phyloP scores from a whole-genome alignment of 1,284 basidiomycete genomes.

The Moesziomyces globuligerus region DNA sequence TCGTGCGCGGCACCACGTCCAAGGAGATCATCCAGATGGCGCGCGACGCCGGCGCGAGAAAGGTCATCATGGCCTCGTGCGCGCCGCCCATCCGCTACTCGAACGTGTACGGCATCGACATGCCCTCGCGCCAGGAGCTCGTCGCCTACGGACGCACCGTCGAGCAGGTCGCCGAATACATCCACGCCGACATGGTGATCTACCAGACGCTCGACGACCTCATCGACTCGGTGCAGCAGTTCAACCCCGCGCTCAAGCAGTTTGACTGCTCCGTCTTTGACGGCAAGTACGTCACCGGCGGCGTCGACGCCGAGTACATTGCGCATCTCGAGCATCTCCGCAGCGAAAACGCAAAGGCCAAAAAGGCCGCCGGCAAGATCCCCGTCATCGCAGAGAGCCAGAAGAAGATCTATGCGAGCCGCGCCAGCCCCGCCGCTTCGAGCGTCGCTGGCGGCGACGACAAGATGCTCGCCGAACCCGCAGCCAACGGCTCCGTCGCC shows the following conservation, averaged over 20 bases:
- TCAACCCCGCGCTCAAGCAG: slow-evolving; percentile 80
- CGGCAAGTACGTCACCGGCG: slow-evolving; percentile 95
- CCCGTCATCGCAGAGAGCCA: slow-evolving; percentile 39
- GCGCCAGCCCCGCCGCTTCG: slow-evolving; percentile 31
- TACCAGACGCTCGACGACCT: slow-evolving; percentile 96
- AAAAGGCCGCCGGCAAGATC: slow-evolving; percentile 45
- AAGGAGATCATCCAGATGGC: slow-evolving; percentile 99
- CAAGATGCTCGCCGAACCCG: slow-evolving; percentile 48
- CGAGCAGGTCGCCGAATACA: slow-evolving; percentile 80
- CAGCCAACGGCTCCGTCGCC: too few relatives aligned
- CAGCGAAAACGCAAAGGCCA: slow-evolving; percentile 81
- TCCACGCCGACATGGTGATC: slow-evolving; percentile 95
- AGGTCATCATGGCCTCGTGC: slow-evolving; percentile 95
- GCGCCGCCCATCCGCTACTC: slow-evolving; percentile 94
- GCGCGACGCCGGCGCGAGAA: slow-evolving; percentile 97
- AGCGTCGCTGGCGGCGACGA: slow-evolving; percentile 50
- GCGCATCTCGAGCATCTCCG: slow-evolving; percentile 79
- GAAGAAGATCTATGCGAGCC: slow-evolving; percentile 44
- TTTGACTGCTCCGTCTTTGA: slow-evolving; percentile 99
- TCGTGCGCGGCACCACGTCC: slow-evolving; percentile 97
- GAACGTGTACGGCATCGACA: slow-evolving; percentile 99
- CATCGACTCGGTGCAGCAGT: slow-evolving; percentile 83
- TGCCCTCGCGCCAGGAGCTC: slow-evolving; percentile 93
- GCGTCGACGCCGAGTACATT: slow-evolving; percentile 89
- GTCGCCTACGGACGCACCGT: slow-evolving; percentile 86